Conservation (phyloP, 768 basidiomycete species). For the Tylopilus plumbeoviolaceoides region DNA sequence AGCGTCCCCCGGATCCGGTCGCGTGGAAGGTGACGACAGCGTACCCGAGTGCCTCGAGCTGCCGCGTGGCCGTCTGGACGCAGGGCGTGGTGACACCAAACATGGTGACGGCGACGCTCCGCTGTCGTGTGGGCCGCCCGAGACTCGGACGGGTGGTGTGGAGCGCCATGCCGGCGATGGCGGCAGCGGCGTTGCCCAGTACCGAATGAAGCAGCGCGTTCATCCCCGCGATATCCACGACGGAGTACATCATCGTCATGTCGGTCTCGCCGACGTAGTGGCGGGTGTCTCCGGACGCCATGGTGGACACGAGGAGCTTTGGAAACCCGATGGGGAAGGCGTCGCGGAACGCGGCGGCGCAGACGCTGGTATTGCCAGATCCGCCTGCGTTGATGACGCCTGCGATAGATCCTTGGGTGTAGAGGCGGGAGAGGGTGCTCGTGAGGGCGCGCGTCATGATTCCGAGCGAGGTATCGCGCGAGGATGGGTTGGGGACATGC, state of each 20-base stretch:
- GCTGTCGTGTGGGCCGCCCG: neutral
- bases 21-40: slow-evolving; percentile 24
- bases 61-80: slow-evolving; percentile 16
- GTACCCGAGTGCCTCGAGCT: slow-evolving; percentile 24
- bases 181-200: slow-evolving; percentile 21
- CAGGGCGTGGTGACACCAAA: slow-evolving; percentile 27
- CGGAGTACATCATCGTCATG: slow-evolving; percentile 31
- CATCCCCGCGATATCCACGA: slow-evolving; percentile 29
- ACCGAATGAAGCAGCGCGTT: slow-evolving; percentile 22
- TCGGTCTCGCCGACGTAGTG: slow-evolving; percentile 31
- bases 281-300: slow-evolving; percentile 24
- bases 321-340: slow-evolving; percentile 28
- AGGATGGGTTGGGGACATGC: slow-evolving; percentile 2
- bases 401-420: slow-evolving; percentile 5
- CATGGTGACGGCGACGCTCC: slow-evolving; percentile 23
- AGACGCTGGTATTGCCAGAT: slow-evolving; percentile 25
- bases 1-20: slow-evolving; percentile 25
- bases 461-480: slow-evolving; percentile 7
- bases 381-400: slow-evolving; percentile 24
- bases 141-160: neutral
- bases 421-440: slow-evolving; percentile 4
- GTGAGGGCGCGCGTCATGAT: slow-evolving; percentile 22
- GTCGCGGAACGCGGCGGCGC: slow-evolving; percentile 19
- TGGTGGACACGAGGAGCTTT: slow-evolving; percentile 30
- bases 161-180: slow-evolving; percentile 26